Evolutionary conservation across 169 alveolate species (phyloP).

Genomic region (Eimeria tenella): DNA sequence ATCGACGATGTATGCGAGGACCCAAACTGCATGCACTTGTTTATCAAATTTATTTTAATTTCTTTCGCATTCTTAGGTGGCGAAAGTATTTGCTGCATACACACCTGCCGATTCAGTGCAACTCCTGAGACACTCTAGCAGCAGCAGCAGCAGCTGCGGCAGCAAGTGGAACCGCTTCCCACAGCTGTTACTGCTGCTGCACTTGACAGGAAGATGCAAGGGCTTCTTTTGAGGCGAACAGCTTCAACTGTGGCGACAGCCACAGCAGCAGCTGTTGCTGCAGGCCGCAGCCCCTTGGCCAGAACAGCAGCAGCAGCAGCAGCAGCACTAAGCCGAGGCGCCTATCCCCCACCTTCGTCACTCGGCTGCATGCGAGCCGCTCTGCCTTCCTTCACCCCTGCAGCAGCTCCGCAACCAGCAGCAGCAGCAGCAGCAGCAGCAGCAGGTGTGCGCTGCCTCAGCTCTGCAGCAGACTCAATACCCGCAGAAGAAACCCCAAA

Average conservation of each 20-base stretch:
- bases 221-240: background rate
- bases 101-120: too few relatives aligned
- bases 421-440: background rate
- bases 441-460: background rate
- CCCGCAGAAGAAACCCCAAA: slow-evolving; percentile 40
- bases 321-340: too few relatives aligned
- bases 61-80: background rate
- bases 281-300: background rate
- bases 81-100: too few relatives aligned
- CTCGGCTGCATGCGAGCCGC: too few relatives aligned
- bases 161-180: background rate
- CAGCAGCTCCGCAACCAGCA: background rate
- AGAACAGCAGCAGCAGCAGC: background rate
- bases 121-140: background rate
- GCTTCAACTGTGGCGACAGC: background rate
- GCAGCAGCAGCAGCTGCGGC: background rate
- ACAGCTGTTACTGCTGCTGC: background rate
- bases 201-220: background rate
- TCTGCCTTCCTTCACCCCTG: too few relatives aligned
- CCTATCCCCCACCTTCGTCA: too few relatives aligned
- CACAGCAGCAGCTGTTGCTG: background rate
- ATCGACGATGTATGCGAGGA: too few relatives aligned
- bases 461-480: background rate
- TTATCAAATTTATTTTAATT: too few relatives aligned
- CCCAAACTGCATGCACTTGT: too few relatives aligned